phyloP scores from a whole-genome alignment of 2,329 filamentous ascomycete genomes.

The Sporothrix variecibatus region DNA sequence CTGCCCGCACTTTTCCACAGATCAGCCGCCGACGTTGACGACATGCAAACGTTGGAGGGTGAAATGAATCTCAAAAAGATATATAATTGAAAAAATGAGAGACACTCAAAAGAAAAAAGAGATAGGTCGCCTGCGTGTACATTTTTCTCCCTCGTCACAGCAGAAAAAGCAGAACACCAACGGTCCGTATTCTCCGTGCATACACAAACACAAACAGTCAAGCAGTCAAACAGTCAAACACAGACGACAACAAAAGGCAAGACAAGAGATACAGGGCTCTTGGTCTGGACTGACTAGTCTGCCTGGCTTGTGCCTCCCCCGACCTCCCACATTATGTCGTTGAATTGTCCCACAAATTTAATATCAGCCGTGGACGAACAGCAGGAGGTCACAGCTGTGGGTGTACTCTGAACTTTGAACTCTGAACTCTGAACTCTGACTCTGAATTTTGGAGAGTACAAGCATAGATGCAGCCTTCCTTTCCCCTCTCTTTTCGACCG shows the following conservation, averaged over 20 bases:
- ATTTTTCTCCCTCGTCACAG: background rate
- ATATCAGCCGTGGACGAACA: constrained; percentile 12
- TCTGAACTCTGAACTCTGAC: background rate
- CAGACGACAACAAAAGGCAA: background rate
- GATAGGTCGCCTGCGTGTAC: constrained; percentile 17
- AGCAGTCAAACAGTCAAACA: background rate
- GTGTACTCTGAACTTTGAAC: background rate
- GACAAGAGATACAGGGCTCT: background rate
- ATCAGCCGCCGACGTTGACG: background rate
- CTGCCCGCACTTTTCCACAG: background rate
- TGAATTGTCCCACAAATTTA: constrained; percentile 1
- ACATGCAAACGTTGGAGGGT: background rate
- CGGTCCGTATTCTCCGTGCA: background rate
- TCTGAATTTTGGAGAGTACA: background rate
- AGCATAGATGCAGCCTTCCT: background rate
- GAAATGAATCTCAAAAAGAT: background rate
- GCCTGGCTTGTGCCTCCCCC: background rate
- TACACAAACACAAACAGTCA: background rate
- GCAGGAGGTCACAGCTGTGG: background rate
- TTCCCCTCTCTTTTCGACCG: background rate
- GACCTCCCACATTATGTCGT: background rate
- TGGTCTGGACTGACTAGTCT: background rate
- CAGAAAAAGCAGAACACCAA: constrained; percentile 4
- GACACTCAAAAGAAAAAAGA: background rate
- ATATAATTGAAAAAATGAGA: too few relatives aligned